phyloP scores from a whole-genome alignment of 495 filamentous ascomycete species.

The Margaritispora aquatica region DNA sequence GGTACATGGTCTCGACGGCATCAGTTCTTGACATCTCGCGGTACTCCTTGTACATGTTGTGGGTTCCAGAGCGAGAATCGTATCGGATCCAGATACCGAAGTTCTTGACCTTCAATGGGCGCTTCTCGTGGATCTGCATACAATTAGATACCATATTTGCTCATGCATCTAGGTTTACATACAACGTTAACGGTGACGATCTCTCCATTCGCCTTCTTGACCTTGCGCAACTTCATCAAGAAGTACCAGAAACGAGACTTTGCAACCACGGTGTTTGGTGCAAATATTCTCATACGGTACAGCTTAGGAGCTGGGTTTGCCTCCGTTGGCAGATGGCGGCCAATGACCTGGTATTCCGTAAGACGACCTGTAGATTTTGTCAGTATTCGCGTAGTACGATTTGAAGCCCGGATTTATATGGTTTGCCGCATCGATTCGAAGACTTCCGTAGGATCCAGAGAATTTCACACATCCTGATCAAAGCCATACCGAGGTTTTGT shows the following conservation, averaged over 20 bases:
- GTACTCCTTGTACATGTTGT: constrained; percentile 99
- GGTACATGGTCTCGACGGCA: constrained; percentile 94
- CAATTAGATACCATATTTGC: not conserved
- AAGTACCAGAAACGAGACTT: constrained; percentile 99
- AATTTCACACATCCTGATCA: not conserved
- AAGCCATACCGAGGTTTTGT: no score
- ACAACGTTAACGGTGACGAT: constrained; percentile 95
- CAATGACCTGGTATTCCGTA: constrained; percentile 99
- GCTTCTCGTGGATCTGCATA: constrained; percentile 90
- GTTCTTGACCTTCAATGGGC: constrained; percentile 98
- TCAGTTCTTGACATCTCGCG: constrained; percentile 93
- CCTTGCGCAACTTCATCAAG: constrained; percentile 94
- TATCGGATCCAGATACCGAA: constrained; percentile 99
- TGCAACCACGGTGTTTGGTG: constrained; percentile 92
- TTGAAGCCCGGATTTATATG: not conserved
- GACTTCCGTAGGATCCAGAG: not conserved
- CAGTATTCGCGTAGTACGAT: not conserved
- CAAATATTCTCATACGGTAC: constrained; percentile 99
- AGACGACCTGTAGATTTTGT: constrained; percentile 73
- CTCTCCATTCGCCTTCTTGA: constrained; percentile 99
- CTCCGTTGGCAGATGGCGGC: constrained; percentile 96
- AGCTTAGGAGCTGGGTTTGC: constrained; percentile 92
- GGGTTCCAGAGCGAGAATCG: constrained; percentile 98
- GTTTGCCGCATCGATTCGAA: not conserved
- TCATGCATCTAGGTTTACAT: constrained; percentile 31